Conservation (phyloP, 305 asterid genomes). For the Petunia hybrid region DNA sequence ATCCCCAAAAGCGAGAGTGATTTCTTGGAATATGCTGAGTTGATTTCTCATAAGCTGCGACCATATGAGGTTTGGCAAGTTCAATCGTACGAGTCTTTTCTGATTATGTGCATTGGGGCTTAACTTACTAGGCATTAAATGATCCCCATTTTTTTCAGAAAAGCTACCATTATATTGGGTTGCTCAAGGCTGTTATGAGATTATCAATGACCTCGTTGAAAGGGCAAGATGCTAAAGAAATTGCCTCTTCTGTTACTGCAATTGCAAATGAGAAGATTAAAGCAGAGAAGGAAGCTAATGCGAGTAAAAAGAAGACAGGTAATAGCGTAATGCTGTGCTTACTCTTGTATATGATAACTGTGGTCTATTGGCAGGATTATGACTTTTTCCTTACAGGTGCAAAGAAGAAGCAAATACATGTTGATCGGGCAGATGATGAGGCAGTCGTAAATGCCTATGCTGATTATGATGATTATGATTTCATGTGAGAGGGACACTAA, state of each 20-base stretch:
- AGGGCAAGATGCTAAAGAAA: slow-evolving; percentile 90
- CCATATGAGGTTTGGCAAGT: slow-evolving; percentile 72
- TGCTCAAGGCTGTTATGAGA: slow-evolving; percentile 39
- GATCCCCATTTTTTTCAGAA: slow-evolving; percentile 54
- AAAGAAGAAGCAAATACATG: slow-evolving; percentile 78
- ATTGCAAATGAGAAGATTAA: slow-evolving; percentile 93
- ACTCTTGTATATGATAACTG: too few relatives aligned
- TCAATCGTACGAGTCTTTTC: not conserved
- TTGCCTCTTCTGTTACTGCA: slow-evolving; percentile 89
- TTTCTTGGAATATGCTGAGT: slow-evolving; percentile 81
- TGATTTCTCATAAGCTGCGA: slow-evolving; percentile 72
- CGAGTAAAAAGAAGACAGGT: slow-evolving; percentile 81
- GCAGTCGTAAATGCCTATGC: slow-evolving; percentile 42
- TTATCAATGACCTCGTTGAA: slow-evolving; percentile 73
- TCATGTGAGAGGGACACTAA: slow-evolving; percentile 41
- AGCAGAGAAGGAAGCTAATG: slow-evolving; percentile 86
- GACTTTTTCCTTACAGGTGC: slow-evolving; percentile 47
- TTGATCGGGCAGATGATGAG: slow-evolving; percentile 74
- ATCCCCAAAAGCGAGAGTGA: slow-evolving; percentile 83
- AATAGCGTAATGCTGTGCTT: not conserved
- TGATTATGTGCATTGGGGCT: too few relatives aligned
- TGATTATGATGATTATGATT: slow-evolving; percentile 48
- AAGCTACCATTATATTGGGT: slow-evolving; percentile 82
- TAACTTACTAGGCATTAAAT: too few relatives aligned
- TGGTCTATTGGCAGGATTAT: too few relatives aligned